Conservation (phyloP, 768 basidiomycete genomes). For the Collybiopsis confluens region DNA sequence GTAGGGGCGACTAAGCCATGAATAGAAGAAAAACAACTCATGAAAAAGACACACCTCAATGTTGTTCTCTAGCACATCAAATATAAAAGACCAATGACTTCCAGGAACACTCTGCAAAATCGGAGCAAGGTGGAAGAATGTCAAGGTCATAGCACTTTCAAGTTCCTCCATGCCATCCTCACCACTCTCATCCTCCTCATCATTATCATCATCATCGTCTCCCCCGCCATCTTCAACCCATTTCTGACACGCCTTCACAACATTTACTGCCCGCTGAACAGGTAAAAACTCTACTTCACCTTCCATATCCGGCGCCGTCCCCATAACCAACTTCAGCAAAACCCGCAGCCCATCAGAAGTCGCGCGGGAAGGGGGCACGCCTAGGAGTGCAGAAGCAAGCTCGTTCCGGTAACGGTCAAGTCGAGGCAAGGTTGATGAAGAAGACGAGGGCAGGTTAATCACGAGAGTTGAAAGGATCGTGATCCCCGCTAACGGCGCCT, state of each 20-base stretch:
- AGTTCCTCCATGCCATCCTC: conserved; percentile 46
- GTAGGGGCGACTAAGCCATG: not conserved
- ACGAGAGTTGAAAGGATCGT: conserved; percentile 1
- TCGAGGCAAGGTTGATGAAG: conserved; percentile 43
- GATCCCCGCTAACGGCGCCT: not conserved
- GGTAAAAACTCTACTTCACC: conserved; percentile 83
- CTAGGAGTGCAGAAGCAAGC: conserved; percentile 75
- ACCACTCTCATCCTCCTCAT: conserved; percentile 47
- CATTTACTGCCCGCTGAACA: conserved; percentile 79
- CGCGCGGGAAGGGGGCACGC: conserved; percentile 58
- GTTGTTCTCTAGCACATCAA: conserved; percentile 83
- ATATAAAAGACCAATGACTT: conserved; percentile 89
- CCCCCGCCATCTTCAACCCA: conserved; percentile 66
- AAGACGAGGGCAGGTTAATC: not conserved
- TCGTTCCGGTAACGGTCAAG: conserved; percentile 86
- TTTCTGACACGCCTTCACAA: conserved; percentile 77
- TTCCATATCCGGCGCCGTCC: conserved; percentile 60
- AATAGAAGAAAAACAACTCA: not conserved
- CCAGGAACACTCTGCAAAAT: conserved; percentile 86
- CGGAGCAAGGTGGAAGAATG: conserved; percentile 76
- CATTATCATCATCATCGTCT: conserved; percentile 37
- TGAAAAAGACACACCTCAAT: conserved; percentile 64
- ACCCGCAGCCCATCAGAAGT: conserved; percentile 64
- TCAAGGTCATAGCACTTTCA: conserved; percentile 69
- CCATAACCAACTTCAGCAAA: conserved; percentile 66